These are phyloP conservation scores for Ophiosphaerella narmari DNA, from an alignment of 2,329 filamentous ascomycete genomes.

Conservation along the genomic window DNA sequence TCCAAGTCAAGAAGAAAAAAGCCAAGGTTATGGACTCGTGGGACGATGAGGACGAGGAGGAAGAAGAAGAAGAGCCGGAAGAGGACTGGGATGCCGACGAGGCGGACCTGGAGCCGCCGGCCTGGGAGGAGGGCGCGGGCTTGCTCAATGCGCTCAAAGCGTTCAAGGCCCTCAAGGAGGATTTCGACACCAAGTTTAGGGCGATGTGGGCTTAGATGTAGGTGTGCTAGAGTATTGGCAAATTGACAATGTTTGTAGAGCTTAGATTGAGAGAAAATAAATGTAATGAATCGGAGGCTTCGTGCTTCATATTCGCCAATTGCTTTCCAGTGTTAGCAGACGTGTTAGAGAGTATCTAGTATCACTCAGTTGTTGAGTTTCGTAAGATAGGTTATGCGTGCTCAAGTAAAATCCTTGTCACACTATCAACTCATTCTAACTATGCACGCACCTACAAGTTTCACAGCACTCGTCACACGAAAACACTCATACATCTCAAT, in stretches of 20 bases:
- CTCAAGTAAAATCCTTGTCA: no score
- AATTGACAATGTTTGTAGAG: neutral
- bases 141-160: slow-evolving; percentile 63
- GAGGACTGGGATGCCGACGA: slow-evolving; percentile 34
- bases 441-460: no score
- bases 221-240: neutral
- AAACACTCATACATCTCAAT: no score
- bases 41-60: slow-evolving; percentile 47
- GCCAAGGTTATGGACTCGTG: slow-evolving; percentile 46
- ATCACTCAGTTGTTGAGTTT: no score
- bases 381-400: no score
- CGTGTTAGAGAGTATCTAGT: no score
- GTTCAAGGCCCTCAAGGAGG: slow-evolving; percentile 61
- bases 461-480: no score
- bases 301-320: neutral
- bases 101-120: slow-evolving; percentile 29
- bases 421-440: no score
- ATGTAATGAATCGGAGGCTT: no score
- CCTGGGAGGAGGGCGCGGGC: slow-evolving; percentile 53
- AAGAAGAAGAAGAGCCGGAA: slow-evolving; percentile 47
- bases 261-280: no score
- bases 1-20: slow-evolving; percentile 47
- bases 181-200: slow-evolving; percentile 68
- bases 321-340: no score
- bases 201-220: slow-evolving; percentile 61